Base-by-base conservation (phyloP, 495 filamentous ascomycete genomes). In the Penicillium herquei region DNA sequence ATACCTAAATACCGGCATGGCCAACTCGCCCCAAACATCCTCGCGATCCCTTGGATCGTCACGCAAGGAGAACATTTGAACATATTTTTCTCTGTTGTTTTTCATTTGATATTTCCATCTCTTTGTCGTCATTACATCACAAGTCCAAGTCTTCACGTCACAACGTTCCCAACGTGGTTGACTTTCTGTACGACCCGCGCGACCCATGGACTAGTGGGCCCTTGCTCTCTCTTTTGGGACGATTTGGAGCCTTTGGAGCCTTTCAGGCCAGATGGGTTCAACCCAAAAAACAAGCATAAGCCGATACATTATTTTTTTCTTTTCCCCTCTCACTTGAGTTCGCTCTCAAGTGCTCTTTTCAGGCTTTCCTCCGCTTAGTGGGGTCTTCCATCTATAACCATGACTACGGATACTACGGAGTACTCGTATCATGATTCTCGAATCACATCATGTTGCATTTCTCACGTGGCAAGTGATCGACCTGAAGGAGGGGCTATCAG, bases 391-490 rank as follows among this genome's bases (percentile, higher is more conserved):
- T 26, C 21, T 26, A 26, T 26, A 26, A 26, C 21, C 21, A 26
- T 26, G 4, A 26, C 21, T 26, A 26, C 21, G 21, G 21, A 26
- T 26, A 26, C 21, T 26, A 26, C 21, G 21, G 21, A 26, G 21
- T 26, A 26, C 21, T 26, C 21, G 21, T 26, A 26, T 26, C 1
- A 37, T 13, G 34, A 37, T 37, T 37, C 12, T 37, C 34, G 21
- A 26, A 26, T 37, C 9, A 37, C 9, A 37, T 37, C 34, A 37
- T 35, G 8, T 40, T 0, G 3, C 18, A 10, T 18, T 39, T 30
- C 45, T 53, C 51, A 53, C 51, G 51, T 53, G 51, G 51, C 51
- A 53, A 53, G 42, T 44, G 51, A 45, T 45, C 51, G 39, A 9
- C 42, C 7, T 37, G 11, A 21, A 39, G 11, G 14, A 14, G 34